Evolutionary conservation across 2,329 filamentous ascomycete genomes (phyloP).

Genomic region (Aspergillus brunneoviolaceus): DNA sequence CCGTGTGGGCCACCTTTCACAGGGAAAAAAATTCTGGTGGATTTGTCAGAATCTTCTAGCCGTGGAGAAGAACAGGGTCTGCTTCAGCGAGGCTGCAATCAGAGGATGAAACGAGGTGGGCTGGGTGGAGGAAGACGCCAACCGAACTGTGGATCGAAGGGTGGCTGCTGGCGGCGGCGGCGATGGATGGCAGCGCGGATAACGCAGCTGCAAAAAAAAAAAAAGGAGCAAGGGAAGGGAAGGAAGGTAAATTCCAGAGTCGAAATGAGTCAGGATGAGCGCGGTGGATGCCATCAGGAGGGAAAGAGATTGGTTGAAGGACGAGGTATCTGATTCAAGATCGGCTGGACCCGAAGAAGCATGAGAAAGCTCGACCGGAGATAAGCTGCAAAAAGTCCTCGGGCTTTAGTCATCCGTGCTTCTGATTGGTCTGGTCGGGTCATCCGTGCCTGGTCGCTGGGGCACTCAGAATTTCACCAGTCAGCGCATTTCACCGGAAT

Average conservation of each 20-base stretch:
- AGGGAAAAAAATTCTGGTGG: slow-evolving; percentile 5
- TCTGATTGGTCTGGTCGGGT: neutral
- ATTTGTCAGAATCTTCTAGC: slow-evolving; percentile 16
- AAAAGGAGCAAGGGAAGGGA: no score
- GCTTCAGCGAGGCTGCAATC: neutral
- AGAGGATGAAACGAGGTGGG: neutral
- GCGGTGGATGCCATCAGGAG: neutral
- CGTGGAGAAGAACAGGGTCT: neutral
- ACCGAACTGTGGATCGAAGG: neutral
- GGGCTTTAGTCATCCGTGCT: neutral
- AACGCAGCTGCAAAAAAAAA: no score
- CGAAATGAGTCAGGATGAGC: neutral
- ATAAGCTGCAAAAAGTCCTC: neutral
- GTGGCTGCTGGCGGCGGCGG: neutral
- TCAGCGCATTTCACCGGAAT: neutral
- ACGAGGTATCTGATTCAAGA: neutral
- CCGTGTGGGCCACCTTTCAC: slow-evolving; percentile 4
- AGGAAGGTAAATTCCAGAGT: no score
- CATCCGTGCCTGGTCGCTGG: neutral
- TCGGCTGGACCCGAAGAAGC: neutral
- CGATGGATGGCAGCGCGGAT: neutral
- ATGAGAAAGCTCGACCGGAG: neutral
- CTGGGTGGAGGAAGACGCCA: neutral
- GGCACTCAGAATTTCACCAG: neutral
- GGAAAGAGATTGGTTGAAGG: neutral